Percentiles rank a stretch among this genome's conserved stretches.
Conservation (phyloP, 2,329 filamentous ascomycete genomes). For the Alternaria rosae region DNA sequence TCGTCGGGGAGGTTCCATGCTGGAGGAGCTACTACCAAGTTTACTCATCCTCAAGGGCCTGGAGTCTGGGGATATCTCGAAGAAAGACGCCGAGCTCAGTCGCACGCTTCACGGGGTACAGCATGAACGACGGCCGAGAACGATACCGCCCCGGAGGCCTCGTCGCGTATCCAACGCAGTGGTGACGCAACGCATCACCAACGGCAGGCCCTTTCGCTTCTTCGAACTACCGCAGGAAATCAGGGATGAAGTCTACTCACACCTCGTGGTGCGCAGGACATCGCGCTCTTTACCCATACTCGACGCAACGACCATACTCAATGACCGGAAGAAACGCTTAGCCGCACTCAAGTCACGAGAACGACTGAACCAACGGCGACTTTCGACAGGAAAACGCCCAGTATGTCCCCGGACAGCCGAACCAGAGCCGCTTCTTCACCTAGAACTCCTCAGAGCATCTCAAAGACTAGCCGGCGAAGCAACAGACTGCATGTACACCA, state of each 20-base stretch:
- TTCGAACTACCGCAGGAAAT: slow-evolving; percentile 38
- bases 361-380: slow-evolving; percentile 33
- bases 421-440: slow-evolving; percentile 28
- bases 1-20: slow-evolving; percentile 35
- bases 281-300: slow-evolving; percentile 21
- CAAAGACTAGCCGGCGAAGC: slow-evolving; percentile 32
- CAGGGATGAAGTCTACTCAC: slow-evolving; percentile 39
- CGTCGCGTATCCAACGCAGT: neutral
- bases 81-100: neutral
- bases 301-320: slow-evolving; percentile 35
- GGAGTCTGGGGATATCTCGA: neutral
- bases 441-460: slow-evolving; percentile 33
- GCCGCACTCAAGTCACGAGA: slow-evolving; percentile 29
- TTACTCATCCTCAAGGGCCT: slow-evolving; percentile 9
- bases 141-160: slow-evolving; percentile 3
- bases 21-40: slow-evolving; percentile 20
- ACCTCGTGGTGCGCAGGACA: slow-evolving; percentile 31
- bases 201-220: slow-evolving; percentile 34
- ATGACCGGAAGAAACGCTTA: slow-evolving; percentile 34
- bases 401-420: slow-evolving; percentile 21
- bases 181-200: neutral
- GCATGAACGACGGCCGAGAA: slow-evolving; percentile 6
- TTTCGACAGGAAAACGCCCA: slow-evolving; percentile 27
- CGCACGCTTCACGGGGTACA: neutral
- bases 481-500: slow-evolving; percentile 35